Evolutionary conservation across 306 rosid species (phyloP), one percentile per base, ranked within the genome.

Genomic region (Castanea sativa): DNA sequence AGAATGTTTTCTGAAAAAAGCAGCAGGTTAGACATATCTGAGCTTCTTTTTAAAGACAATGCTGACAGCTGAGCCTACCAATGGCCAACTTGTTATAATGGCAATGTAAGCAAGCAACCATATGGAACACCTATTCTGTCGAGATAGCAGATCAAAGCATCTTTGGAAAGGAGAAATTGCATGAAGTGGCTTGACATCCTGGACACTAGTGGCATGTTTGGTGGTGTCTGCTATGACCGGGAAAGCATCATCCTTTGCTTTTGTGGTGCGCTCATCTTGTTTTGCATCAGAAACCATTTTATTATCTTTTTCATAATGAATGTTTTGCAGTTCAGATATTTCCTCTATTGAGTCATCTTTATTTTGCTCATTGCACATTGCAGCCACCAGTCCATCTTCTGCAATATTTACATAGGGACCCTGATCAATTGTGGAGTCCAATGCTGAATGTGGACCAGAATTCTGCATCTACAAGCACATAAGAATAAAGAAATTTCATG

Each of bases 361-460:
- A 59, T 74, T 71, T 83, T 71, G 90, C 74, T 84, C 92, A 38
- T 85, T 82, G 82, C 81, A 89, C 72, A 82, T 60, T 41, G 98
- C 97, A 73, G 92, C 89, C 55, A 95, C 97, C 99, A 91, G 88
- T 79, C 98, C 98, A 81, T 91, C 91, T 32, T 86, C 93, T 8
- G 88, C 67, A 25, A 92, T 79, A 56, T 90, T 91, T 52, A 95
- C 88, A 41, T 87, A 95, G 27, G 99, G 99, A 27, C 97, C 97
- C 70, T 88, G 96, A 83, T 95, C 97, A 20, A 95, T 90, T 33
- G 92, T 73, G 16, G 90, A 74, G 53, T 79, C 84, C 83, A 73
- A 32, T 25, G 84, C 77, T 27, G 71, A 84, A 72, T 72, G 86
- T 25, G 86, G 87, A 65, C 73, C 64, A 75, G 89, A 19, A 67